Base-by-base conservation (phyloP, 225 moss, liverwort and hornwort species). In the Ulota crispa region DNA sequence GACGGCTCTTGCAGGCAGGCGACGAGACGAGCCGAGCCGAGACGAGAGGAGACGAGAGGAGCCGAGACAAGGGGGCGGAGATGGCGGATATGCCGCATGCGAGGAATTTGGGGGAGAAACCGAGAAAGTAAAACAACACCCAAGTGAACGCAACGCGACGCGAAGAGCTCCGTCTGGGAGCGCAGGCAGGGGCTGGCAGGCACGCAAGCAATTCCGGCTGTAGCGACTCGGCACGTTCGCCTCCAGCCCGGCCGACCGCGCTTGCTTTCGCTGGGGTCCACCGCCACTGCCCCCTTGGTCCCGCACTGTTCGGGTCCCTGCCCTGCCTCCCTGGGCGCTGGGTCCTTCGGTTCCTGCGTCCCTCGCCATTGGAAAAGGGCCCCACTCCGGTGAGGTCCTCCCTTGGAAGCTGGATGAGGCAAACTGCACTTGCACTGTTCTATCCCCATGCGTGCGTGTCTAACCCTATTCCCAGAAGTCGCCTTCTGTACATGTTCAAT, bases 221-320 rank as follows among this genome's bases (percentile, higher is more conserved):
- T 81, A 54, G 84, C 80, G 50, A 50, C 50, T 18, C 50, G 54
- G 84, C 84, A 75, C 84, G 75, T 31, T 47, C 56, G 4, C n/a
- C 9, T 39, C 39, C 39, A 39, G 39, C 39, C 56, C 56, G 56
- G 56, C 56, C 56, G 56, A 56, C 56, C 56, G n/a, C 56, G 56
- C 57, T 57, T 10, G 23, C 57, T 57, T 9, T n/a, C 57, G n/a
- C 24, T 57, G 57, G 57, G 57, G 57, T 57, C 57, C 57, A 57
- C 57, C 57, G 57, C 57, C 57, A 57, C 57, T 24, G 4, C 56
- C 23, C 55, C 55, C 23, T 10, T 11, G 10, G n/a, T 23, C 10
- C 57, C 57, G 23, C 57, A n/a, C 57, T 57, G 9, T 57, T 57
- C 57, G 24, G 57, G n/a, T 57, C 24, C 24, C 57, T n/a, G 2